phyloP scores from a whole-genome alignment of 2,329 filamentous ascomycete species.

The Colletotrichum horii region DNA sequence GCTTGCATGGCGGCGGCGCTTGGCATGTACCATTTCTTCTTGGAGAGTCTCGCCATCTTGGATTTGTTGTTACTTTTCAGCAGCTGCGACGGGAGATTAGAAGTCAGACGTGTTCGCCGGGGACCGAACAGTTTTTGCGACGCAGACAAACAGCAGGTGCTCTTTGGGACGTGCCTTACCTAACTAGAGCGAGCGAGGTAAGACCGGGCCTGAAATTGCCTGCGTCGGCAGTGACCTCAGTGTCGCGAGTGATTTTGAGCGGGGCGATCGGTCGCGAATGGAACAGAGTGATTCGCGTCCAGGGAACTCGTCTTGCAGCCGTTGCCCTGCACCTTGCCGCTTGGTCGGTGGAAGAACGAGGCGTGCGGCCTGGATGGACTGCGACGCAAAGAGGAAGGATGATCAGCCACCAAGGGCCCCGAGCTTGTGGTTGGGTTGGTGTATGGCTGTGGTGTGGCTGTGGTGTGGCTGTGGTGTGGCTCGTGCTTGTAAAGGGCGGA shows the following conservation, averaged over 20 bases:
- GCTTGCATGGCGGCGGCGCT: not conserved
- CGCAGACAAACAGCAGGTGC: not conserved
- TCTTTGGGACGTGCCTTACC: too few species aligned
- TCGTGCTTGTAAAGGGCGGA: not conserved
- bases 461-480: not conserved
- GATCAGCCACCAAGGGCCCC: not conserved
- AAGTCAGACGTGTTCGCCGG: not conserved
- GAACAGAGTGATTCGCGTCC: not conserved
- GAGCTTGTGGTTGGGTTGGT: not conserved
- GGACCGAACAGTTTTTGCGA: not conserved
- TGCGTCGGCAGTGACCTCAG: not conserved
- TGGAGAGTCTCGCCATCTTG: not conserved
- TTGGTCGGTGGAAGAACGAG: not conserved
- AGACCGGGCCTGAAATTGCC: not conserved
- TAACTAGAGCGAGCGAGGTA: too few species aligned
- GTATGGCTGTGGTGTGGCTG: not conserved
- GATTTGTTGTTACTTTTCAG: not conserved
- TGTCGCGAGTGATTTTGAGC: not conserved
- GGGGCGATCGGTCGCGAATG: not conserved
- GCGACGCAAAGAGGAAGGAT: not conserved
- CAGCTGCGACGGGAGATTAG: not conserved
- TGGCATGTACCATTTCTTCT: not conserved
- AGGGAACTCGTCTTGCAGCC: not conserved
- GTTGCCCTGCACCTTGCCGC: not conserved
- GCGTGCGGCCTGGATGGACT: not conserved